Percentiles rank a stretch among this genome's conserved stretches.
phyloP scores from a whole-genome alignment of 2,329 filamentous ascomycete species.

The Orbilia brochopaga region DNA sequence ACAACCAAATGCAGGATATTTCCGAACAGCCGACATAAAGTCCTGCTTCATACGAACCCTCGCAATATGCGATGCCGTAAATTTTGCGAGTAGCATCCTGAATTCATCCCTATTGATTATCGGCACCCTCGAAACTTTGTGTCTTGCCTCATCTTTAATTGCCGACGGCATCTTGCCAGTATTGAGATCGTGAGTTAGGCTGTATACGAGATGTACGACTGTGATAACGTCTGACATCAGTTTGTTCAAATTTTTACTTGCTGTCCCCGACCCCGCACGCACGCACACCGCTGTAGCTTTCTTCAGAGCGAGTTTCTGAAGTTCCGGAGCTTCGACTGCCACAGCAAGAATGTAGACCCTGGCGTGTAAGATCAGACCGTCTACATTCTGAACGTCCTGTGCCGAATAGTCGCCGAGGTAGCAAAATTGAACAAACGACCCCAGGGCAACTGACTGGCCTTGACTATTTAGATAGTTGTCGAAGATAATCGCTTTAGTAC shows the following conservation, averaged over 20 bases:
- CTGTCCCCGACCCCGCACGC: neutral
- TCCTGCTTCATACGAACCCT: conserved; percentile 25
- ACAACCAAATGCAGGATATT: conserved; percentile 12
- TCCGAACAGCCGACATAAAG: conserved; percentile 24
- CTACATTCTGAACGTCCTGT: conserved; percentile 14
- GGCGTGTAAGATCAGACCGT: conserved; percentile 26
- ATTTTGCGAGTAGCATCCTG: conserved; percentile 34
- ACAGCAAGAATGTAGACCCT: conserved; percentile 34
- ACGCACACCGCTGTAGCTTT: conserved; percentile 29
- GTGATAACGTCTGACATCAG: conserved; percentile 24
- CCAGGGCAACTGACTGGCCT: conserved; percentile 10
- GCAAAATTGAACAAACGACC: conserved; percentile 26
- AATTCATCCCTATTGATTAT: conserved; percentile 23
- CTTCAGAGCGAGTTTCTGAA: conserved; percentile 29
- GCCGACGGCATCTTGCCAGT: conserved; percentile 10
- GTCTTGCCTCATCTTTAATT: no score
- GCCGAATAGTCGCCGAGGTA: conserved; percentile 31
- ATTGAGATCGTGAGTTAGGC: conserved; percentile 24
- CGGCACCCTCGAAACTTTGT: neutral
- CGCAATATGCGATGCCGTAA: conserved; percentile 19
- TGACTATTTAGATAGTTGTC: conserved; percentile 1
- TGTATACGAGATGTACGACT: conserved; percentile 23
- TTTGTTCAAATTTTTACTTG: conserved; percentile 8
- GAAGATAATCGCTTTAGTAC: conserved; percentile 14
- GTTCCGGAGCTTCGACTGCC: conserved; percentile 26